phyloP scores from a whole-genome alignment of 331 rosid genomes.

The Ulmus americana region DNA sequence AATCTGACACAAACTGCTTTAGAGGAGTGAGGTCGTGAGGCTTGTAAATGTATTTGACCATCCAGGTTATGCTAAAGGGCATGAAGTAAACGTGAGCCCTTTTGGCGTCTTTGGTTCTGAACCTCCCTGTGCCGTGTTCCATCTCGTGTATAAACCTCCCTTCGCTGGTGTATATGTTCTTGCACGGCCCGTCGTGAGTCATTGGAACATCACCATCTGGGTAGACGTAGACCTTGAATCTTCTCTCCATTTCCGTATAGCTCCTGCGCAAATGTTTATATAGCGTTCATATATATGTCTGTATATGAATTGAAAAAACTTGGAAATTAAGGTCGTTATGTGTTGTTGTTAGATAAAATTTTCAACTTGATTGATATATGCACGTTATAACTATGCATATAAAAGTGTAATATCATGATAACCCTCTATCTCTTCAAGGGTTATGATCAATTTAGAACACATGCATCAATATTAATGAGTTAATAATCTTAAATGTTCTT shows the following conservation, averaged over 20 bases:
- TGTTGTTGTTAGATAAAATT: too few species aligned
- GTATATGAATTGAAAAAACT: too few species aligned
- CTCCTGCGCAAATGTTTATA: conserved; percentile 39
- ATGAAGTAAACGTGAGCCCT: conserved; percentile 65
- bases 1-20: conserved; percentile 53
- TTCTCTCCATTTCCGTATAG: conserved; percentile 71
- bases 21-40: conserved; percentile 39
- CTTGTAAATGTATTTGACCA: conserved; percentile 69
- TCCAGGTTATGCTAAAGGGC: conserved; percentile 84
- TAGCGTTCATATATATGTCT: too few species aligned
- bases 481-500: too few species aligned
- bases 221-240: conserved; percentile 69
- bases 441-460: too few species aligned
- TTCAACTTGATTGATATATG: too few species aligned
- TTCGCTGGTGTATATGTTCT: conserved; percentile 70
- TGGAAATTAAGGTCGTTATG: too few species aligned
- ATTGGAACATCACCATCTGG: conserved; percentile 74
- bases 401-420: too few species aligned
- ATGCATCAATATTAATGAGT: too few species aligned
- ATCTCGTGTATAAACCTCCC: conserved; percentile 79
- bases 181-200: conserved; percentile 72
- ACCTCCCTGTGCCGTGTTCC: conserved; percentile 45
- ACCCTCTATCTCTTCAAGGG: too few species aligned
- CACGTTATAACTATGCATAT: too few species aligned
- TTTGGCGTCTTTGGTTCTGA: conserved; percentile 50